Percentiles rank a stretch among this genome's conserved stretches.
Evolutionary conservation across 305 asterid genomes (phyloP).

Genomic region (Fraxinus sp.): DNA sequence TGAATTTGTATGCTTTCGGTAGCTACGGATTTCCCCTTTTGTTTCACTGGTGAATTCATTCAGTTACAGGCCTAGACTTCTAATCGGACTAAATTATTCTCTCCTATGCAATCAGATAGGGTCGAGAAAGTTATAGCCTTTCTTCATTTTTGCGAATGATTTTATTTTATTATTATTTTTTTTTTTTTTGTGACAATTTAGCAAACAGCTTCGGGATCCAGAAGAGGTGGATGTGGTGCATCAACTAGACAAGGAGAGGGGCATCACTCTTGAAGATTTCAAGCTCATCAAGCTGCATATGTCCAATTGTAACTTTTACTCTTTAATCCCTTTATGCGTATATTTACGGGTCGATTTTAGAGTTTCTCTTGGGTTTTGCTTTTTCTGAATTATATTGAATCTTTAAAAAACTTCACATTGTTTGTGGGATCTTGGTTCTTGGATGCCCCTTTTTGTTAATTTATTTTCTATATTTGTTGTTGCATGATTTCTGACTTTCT

Average conservation of each 20-base stretch:
- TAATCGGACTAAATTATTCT: neutral
- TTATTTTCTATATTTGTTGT: neutral
- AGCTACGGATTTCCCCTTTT: neutral
- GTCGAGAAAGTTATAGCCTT: neutral
- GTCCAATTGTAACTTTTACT: conserved; percentile 56
- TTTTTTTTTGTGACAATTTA: conserved; percentile 17
- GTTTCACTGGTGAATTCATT: neutral
- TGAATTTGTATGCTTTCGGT: neutral
- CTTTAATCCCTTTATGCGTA: neutral
- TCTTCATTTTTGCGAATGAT: conserved; percentile 2
- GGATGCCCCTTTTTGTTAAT: neutral
- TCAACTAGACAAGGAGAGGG: conserved; percentile 71
- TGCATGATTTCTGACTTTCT: neutral
- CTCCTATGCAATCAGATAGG: neutral
- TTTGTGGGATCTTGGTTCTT: neutral
- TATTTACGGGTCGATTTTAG: neutral
- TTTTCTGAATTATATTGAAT: neutral
- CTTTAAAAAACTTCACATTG: neutral
- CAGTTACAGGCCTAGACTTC: neutral
- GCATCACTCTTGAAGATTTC: conserved; percentile 80
- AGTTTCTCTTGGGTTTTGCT: conserved; percentile 5
- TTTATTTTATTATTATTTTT: neutral
- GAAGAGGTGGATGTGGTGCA: conserved; percentile 82
- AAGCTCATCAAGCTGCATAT: conserved; percentile 85
- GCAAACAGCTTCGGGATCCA: conserved; percentile 76